Evolutionary conservation across 2,329 filamentous ascomycete genomes (phyloP), one percentile per base, ranked within the genome.

Genomic region (Alternaria brassicae): DNA sequence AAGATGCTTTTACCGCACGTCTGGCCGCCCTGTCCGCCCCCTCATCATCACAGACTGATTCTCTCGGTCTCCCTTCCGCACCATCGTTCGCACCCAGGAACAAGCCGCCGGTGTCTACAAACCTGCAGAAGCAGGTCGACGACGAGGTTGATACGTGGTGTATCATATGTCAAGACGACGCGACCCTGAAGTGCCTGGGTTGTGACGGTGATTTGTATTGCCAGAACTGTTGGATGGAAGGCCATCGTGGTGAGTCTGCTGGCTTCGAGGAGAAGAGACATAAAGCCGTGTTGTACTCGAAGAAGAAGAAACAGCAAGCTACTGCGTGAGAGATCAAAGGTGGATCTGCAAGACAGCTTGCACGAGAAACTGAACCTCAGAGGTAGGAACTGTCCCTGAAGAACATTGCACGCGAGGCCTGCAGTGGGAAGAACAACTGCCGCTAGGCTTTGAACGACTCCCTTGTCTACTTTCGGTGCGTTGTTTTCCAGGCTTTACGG

Each of bases 121-220:
- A 69, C 48, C 48, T 78, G 13, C 70, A 77, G n/a, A 74, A 72
- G 47, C 81, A 78, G 71, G 86, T 88, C 0, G 89, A 93, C 67
- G 88, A 89, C 32, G 91, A 94, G 68, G 83, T 89, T 61, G 87
- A 89, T 40, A 86, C 84, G 1, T 96, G 91, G 91, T 96, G 92
- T 74, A 85, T 89, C 30, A 92, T 95, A 9, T 96, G 92, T 73
- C 87, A 90, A 45, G 91, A 92, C 58, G 90, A 95, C 71, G 91
- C 89, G 0, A 88, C 87, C 3, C 79, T 95, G 27, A 83, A 84
- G 57, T 96, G 92, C 72, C 72, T 88, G 0, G 91, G 89, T 3
- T 96, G 92, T 69, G 88, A 83, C 52, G 81, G 80, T 1, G 85
- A 93, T 64, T 81, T 92, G 39, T 96, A 94, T 73, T 96, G 92